These are phyloP conservation scores for Ophiostoma angusticollis DNA, from an alignment of 2,329 filamentous ascomycete genomes.

Conservation along the genomic window DNA sequence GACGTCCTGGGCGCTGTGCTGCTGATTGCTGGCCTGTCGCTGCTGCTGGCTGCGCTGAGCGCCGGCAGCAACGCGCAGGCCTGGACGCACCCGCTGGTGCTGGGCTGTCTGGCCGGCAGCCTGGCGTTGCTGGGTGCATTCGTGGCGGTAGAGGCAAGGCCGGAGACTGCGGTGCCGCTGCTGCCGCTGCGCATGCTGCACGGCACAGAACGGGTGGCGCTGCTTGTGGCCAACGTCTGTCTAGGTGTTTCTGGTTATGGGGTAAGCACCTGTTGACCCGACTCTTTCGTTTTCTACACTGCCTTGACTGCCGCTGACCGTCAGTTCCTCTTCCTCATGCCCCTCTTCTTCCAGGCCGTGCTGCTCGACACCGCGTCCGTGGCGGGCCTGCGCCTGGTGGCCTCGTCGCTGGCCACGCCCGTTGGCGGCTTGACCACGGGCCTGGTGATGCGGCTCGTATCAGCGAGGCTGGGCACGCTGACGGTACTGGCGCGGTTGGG, in stretches of 20 bases:
- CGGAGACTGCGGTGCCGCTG: conserved; percentile 37
- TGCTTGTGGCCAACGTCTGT: conserved; percentile 46
- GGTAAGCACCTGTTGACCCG: conserved; percentile 36
- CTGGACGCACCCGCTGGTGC: conserved; percentile 37
- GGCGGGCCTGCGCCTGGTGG: conserved; percentile 50
- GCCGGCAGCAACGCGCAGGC: conserved; percentile 42
- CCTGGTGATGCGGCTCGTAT: conserved; percentile 39
- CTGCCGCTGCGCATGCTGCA: conserved; percentile 43
- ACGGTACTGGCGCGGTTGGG: conserved; percentile 39
- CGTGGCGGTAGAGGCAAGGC: conserved; percentile 34
- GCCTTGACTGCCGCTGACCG: not conserved
- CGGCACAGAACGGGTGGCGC: conserved; percentile 40
- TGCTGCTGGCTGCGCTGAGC: conserved; percentile 42
- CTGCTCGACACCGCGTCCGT: conserved; percentile 49
- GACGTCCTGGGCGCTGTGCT: conserved; percentile 46
- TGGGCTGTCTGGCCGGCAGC: conserved; percentile 31
- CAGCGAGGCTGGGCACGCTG: conserved; percentile 23
- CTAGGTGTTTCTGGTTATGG: conserved; percentile 50
- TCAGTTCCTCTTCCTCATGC: conserved; percentile 53
- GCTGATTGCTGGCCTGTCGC: conserved; percentile 43
- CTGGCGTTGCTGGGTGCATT: conserved; percentile 31
- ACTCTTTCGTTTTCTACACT: not conserved
- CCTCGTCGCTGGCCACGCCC: conserved; percentile 48
- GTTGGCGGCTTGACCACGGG: conserved; percentile 43
- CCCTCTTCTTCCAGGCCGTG: conserved; percentile 58